Evolutionary conservation across 2,329 filamentous ascomycete genomes (phyloP), one percentile per base, ranked within the genome.

Genomic region (Nemania sp.): DNA sequence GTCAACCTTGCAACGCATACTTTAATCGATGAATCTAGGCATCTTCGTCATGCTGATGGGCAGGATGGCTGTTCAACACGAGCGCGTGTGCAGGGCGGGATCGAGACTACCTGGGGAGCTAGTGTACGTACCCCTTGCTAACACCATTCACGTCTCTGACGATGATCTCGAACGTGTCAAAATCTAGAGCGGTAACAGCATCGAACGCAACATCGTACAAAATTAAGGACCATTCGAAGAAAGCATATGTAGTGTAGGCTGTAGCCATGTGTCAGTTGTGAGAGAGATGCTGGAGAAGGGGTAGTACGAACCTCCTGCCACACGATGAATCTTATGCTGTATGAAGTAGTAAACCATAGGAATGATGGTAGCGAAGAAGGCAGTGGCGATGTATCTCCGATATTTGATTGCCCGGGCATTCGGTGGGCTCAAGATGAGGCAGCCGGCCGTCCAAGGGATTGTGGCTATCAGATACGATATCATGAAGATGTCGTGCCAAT

Each of bases 401-500:
- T 96, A 97, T 77, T 90, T 92, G 73, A 97, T 83, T 6, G 95
- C 91, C 64, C 80, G 85, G 12, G 88, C 83, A 74, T 97, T 97
- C 58, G 88, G 87, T 11, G 94, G 92, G 76, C 93, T 97, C 53
- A 98, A 79, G 5, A 90, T 87, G 63, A 98, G 84, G 75, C 94
- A 97, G 50, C 95, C 95, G 49, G 92, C 76, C 1, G 94, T 99
- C 95, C 95, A 99, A 1, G 95, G 95, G 55, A 99, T 81, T 2
- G 95, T 98, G 35, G 92, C 90, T 47, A 99, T 89, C 57, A 99
- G 82, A 76, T 99, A 99, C 13, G 92, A 96, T 69, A 99, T 97
- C 95, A 99, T 99, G 75, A 99, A 94, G 65, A 98, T 94, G 73
- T 99, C 95, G 75, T 99, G 95, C 93, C 92, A 98, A 77, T 96